Percentiles rank a stretch among this genome's conserved stretches.
Conservation (phyloP, 1,284 basidiomycete genomes). For the Coriolopsis trogii region DNA sequence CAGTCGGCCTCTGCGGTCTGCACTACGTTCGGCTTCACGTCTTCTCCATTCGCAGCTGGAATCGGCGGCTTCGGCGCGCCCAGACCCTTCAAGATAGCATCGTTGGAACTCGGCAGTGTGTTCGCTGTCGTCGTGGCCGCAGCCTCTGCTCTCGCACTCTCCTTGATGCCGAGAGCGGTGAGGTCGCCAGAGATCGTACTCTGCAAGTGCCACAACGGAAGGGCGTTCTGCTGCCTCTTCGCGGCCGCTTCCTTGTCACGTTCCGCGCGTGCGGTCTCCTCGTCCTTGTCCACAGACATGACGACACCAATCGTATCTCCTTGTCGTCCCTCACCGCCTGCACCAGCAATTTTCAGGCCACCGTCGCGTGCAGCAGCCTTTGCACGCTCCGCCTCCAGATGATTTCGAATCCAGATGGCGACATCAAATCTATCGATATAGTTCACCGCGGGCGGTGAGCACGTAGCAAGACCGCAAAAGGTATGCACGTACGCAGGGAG, state of each 20-base stretch:
- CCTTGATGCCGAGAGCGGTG: constrained; percentile 82
- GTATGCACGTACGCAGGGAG: constrained; percentile 61
- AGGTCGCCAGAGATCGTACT: constrained; percentile 93
- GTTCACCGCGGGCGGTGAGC: too few relatives aligned
- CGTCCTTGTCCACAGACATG: constrained; percentile 82
- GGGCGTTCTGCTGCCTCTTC: constrained; percentile 85
- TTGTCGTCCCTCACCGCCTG: constrained; percentile 59
- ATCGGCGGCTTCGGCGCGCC: constrained; percentile 38
- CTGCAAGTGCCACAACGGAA: constrained; percentile 93
- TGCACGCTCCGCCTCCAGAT: constrained; percentile 60
- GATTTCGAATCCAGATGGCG: constrained; percentile 73
- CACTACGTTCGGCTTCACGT: constrained; percentile 59
- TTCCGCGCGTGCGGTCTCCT: constrained; percentile 65
- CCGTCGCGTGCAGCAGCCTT: constrained; percentile 48
- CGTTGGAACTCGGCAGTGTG: constrained; percentile 50
- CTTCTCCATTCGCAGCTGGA: constrained; percentile 43
- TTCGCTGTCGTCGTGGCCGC: constrained; percentile 32
- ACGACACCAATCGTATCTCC: constrained; percentile 81
- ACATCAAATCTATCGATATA: constrained; percentile 82
- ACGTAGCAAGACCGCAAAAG: background rate
- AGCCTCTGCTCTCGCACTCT: constrained; percentile 52
- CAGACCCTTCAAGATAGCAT: constrained; percentile 65
- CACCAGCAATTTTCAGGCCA: constrained; percentile 74
- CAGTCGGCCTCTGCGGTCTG: constrained; percentile 58
- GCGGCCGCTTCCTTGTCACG: constrained; percentile 72